Percentiles rank a stretch among this genome's conserved stretches.
Evolutionary conservation across 108 stramenopile genomes (phyloP).

Genomic region (Fragilaria radians): DNA sequence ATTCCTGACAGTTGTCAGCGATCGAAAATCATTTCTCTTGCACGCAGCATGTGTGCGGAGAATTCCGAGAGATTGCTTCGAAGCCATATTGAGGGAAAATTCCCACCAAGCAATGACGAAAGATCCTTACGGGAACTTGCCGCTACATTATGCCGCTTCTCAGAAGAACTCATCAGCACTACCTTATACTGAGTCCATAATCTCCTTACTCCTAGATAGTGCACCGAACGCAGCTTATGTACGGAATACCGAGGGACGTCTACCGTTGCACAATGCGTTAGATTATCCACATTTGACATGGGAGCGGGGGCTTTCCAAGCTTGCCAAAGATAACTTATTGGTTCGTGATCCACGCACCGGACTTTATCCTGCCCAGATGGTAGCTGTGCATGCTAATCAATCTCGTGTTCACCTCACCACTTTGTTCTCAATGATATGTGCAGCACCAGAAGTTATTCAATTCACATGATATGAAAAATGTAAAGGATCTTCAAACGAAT

Average conservation of each 20-base stretch:
- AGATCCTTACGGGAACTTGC: conserved; percentile 14
- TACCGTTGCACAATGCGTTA: conserved; percentile 46
- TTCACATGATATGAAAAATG: too few relatives aligned
- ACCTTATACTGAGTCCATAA: conserved; percentile 20
- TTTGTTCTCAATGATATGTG: conserved; percentile 43
- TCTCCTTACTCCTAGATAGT: conserved; percentile 18
- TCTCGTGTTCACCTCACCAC: conserved; percentile 29
- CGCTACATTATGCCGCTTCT: conserved; percentile 28
- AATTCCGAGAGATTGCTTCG: conserved; percentile 22
- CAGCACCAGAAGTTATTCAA: conserved; percentile 40
- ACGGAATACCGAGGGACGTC: conserved; percentile 28
- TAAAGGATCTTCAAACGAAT: too few relatives aligned
- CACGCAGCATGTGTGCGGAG: conserved; percentile 20
- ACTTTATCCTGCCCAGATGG: conserved; percentile 36
- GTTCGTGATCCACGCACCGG: background rate
- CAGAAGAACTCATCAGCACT: background rate
- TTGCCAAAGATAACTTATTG: conserved; percentile 5
- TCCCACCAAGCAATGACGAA: background rate
- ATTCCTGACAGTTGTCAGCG: conserved; percentile 1
- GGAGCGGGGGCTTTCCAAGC: conserved; percentile 39
- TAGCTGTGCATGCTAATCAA: conserved; percentile 21
- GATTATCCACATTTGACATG: conserved; percentile 14
- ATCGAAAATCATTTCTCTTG: conserved; percentile 2
- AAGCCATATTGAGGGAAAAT: conserved; percentile 7
- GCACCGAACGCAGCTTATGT: conserved; percentile 32